phyloP scores from a whole-genome alignment of 2,329 filamentous ascomycete genomes.

The Colletotrichum sp. region DNA sequence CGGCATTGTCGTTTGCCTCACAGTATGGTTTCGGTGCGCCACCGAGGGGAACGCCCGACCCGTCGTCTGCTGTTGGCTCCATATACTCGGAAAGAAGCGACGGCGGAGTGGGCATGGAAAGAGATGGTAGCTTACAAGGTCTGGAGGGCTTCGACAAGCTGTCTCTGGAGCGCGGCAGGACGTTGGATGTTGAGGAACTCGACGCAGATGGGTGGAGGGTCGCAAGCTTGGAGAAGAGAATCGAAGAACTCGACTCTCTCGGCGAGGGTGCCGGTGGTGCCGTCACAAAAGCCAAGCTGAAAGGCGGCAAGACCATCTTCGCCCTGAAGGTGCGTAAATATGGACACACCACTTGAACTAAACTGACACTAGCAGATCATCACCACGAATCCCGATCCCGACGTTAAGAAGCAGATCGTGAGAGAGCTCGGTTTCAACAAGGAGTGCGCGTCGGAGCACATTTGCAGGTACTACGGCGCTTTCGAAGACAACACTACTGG shows the following conservation, averaged over 20 bases:
- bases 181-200: conserved; percentile 89
- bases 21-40: conserved; percentile 72
- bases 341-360: not conserved
- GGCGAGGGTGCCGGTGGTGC: conserved; percentile 96
- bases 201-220: conserved; percentile 96
- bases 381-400: conserved; percentile 95
- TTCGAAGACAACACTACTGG: conserved; percentile 96
- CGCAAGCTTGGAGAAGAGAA: conserved; percentile 86
- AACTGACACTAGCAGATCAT: conserved; percentile 71
- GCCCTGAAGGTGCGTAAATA: conserved; percentile 78
- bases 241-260: conserved; percentile 85
- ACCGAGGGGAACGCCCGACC: conserved; percentile 77
- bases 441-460: conserved; percentile 92
- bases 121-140: conserved; percentile 80
- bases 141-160: conserved; percentile 81
- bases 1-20: conserved; percentile 79
- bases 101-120: conserved; percentile 77
- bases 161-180: conserved; percentile 80
- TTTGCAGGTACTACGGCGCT: conserved; percentile 96
- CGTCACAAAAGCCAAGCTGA: conserved; percentile 88
- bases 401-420: conserved; percentile 98
- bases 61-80: conserved; percentile 86
- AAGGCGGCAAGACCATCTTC: conserved; percentile 92
- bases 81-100: conserved; percentile 84
- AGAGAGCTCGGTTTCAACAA: conserved; percentile 98